phyloP scores from a whole-genome alignment of 2,329 filamentous ascomycete species.

The Truncatella angustata region DNA sequence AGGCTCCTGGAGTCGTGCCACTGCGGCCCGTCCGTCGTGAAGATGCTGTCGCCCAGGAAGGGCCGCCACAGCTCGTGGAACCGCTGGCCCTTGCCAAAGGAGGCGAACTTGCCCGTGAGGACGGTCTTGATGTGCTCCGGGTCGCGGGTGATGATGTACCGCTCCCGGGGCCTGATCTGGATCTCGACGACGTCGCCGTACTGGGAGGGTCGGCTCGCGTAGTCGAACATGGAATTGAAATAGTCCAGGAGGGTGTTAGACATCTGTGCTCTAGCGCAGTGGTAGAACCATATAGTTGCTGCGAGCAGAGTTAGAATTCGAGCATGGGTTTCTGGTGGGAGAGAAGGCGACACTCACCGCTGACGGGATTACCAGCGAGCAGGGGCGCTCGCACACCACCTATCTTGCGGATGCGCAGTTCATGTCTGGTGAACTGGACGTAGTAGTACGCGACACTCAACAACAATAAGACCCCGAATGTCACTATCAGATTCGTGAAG shows the following conservation, averaged over 20 bases:
- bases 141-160: slow-evolving; percentile 48
- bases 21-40: slow-evolving; percentile 48
- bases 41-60: slow-evolving; percentile 56
- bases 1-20: slow-evolving; percentile 55
- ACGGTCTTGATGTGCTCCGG: slow-evolving; percentile 57
- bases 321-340: no score
- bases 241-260: slow-evolving; percentile 31
- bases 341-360: slow-evolving; percentile 21
- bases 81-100: slow-evolving; percentile 46
- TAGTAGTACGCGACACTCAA: slow-evolving; percentile 11
- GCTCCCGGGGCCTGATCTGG: slow-evolving; percentile 26
- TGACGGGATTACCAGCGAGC: slow-evolving; percentile 32
- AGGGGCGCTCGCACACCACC: slow-evolving; percentile 32
- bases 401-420: slow-evolving; percentile 27
- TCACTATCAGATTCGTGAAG: neutral
- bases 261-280: slow-evolving; percentile 26
- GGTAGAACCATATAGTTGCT: slow-evolving; percentile 23
- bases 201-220: slow-evolving; percentile 24
- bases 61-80: slow-evolving; percentile 43
- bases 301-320: neutral
- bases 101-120: slow-evolving; percentile 54
- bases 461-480: neutral
- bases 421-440: slow-evolving; percentile 17
- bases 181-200: slow-evolving; percentile 37
- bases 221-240: slow-evolving; percentile 27